Evolutionary conservation across 805 yeast genomes (phyloP), one percentile per base, ranked within the genome.

Genomic region (Starmerella riodocensis): DNA sequence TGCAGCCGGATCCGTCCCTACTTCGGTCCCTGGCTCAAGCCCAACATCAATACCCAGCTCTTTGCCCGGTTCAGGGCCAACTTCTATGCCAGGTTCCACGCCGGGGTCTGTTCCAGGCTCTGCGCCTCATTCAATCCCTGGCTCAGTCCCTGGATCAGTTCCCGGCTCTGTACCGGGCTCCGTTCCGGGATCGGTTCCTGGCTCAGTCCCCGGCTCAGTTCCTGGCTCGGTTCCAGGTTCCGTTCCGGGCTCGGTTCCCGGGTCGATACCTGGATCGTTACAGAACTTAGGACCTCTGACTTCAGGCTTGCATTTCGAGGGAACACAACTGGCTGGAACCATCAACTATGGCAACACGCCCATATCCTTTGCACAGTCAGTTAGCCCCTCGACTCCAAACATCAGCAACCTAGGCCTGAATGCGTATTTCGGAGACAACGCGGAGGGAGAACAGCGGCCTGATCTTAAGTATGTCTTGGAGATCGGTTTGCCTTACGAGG

Each of bases 401-500:
- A 11, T 16, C 12, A 25, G 26, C 4, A 19, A 20, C 17, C 13
- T 7, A 11, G 25, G 25, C 17, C 32, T 18, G 13, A 31, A 21
- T 31, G 16, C 11, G 17, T 31, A 31, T 14, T 31, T 31, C 34
- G 25, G 25, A n/a, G 34, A 31, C 11, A 18, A 9, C 5, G 16
- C 19, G 17, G 14, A 18, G n/a, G 4, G 9, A 8, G 21, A 18
- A 3, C 28, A 25, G 20, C 12, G 21, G 14, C 19, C 32, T 5
- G 38, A 41, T 21, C 41, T 21, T 8, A 36, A 40, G 24, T 37
- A 20, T 16, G 24, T 65, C 40, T 48, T 56, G 0, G 65, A 62
- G 2, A 67, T 76, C 42, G 70, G 64, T 19, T 62, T 66, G 18
- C 56, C 78, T 21, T 63, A 76, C 2, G 39, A 38, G 16, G 36